phyloP scores from a whole-genome alignment of 345 rosid species.

The Eucalyptus cladocalyx region DNA sequence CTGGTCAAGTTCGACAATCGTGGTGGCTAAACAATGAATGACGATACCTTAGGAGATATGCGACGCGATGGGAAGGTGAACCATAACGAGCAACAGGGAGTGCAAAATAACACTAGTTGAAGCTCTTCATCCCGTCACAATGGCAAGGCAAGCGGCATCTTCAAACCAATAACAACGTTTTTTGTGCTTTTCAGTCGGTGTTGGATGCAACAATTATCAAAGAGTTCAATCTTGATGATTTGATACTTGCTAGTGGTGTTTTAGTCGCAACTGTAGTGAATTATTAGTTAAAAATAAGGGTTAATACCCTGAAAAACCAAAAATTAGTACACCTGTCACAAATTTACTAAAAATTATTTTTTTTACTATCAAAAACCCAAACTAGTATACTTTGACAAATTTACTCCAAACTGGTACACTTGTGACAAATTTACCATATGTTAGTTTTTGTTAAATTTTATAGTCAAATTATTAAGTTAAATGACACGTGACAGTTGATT shows the following conservation, averaged over 20 bases:
- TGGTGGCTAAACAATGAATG: neutral
- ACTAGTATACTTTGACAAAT: too few relatives aligned
- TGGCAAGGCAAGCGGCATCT: neutral
- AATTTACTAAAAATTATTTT: too few relatives aligned
- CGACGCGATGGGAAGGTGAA: neutral
- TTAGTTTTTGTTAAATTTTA: too few relatives aligned
- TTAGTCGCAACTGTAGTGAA: neutral
- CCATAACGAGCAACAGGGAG: neutral
- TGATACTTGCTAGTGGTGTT: neutral
- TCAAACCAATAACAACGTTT: neutral
- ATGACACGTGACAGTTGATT: too few relatives aligned
- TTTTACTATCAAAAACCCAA: too few relatives aligned
- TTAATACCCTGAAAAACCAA: too few relatives aligned
- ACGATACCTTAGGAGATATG: neutral
- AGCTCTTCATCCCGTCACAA: neutral
- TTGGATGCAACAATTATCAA: neutral
- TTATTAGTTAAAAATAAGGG: neutral
- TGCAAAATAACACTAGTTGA: neutral
- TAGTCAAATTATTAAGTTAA: too few relatives aligned
- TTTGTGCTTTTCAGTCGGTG: neutral
- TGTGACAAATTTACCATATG: too few relatives aligned
- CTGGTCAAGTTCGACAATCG: neutral
- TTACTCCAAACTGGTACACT: too few relatives aligned
- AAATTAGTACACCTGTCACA: fast-evolving
- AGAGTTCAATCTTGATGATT: neutral